Conservation (phyloP, 768 basidiomycete species). For the Phylloporus sp. region DNA sequence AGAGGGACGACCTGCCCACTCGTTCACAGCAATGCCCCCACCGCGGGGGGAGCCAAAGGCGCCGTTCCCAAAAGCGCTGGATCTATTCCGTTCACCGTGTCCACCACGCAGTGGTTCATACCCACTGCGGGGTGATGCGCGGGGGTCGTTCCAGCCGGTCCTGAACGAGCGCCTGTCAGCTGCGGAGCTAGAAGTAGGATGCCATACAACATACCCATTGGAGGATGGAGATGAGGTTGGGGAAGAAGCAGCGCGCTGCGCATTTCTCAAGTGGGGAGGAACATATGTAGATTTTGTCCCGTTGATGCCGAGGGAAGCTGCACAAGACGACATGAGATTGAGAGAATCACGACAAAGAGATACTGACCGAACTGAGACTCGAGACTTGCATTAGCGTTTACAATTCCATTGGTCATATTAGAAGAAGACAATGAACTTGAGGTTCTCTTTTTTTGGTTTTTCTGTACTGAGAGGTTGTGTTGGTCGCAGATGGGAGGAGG, state of each 20-base stretch:
- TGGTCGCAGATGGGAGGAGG: slow-evolving; percentile 26
- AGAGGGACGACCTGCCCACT: slow-evolving; percentile 41
- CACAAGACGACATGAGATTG: background rate
- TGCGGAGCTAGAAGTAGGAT: slow-evolving; percentile 12
- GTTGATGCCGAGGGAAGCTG: slow-evolving; percentile 75
- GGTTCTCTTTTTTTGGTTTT: slow-evolving; percentile 20
- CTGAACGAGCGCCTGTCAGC: slow-evolving; percentile 32
- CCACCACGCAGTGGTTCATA: slow-evolving; percentile 41
- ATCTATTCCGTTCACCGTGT: slow-evolving; percentile 33
- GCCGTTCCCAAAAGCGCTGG: slow-evolving; percentile 40
- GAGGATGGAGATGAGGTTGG: slow-evolving; percentile 29
- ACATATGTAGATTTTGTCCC: slow-evolving; percentile 76
- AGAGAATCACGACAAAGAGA: background rate
- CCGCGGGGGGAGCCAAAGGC: slow-evolving; percentile 35
- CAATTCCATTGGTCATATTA: slow-evolving; percentile 91
- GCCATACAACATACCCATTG: slow-evolving; percentile 49
- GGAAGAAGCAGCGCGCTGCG: slow-evolving; percentile 79
- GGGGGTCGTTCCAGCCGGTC: slow-evolving; percentile 75
- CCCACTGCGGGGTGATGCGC: slow-evolving; percentile 58
- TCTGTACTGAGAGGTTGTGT: slow-evolving; percentile 19
- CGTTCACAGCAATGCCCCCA: slow-evolving; percentile 25
- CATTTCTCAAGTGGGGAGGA: slow-evolving; percentile 81
- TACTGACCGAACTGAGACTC: slow-evolving; percentile 72
- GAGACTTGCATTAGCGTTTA: slow-evolving; percentile 70
- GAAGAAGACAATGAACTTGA: slow-evolving; percentile 31